Base-by-base conservation (phyloP, 768 basidiomycete species). In the Boletus insuetus region DNA sequence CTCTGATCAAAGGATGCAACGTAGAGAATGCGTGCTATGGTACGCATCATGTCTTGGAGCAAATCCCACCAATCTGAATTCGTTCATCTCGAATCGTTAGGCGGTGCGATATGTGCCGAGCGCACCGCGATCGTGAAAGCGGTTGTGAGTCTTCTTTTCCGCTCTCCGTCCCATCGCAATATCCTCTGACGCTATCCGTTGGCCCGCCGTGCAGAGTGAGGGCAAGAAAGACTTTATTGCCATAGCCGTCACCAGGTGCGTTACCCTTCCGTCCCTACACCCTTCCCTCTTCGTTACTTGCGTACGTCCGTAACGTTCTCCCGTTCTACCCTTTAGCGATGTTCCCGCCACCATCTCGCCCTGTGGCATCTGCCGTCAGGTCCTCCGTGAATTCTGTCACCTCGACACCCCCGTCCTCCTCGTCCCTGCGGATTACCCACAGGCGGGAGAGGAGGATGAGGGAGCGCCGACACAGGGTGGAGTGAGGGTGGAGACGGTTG, bases 61-160 rank as follows among this genome's bases (percentile, higher is more conserved):
- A 13, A 14, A 41, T 17, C 22, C 12, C 14, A 1, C 39, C 41
- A 24, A 6, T 11, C 37, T 12, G 17, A 7, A 31, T 14, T 9
- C 35, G 3, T 20, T 26, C 22, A 19, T 19, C 39, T 14, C 19
- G 34, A 11, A 6, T n/a, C 20, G 19, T 29, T 10, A 54, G 94
- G 94, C 6, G 92, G 82, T 1, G 82, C 89, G 0, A 95, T 98
- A 55, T 98, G 96, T 61, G 96, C 96, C 0, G 96, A 99, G 69
- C 78, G 95, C 31, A 98, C 96, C 0, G 95, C 95, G 0, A 77
- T 99, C 51, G 88, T 94, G n/a, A 97, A 97, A 70, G 95, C 93
- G 26, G 85, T 89, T 20, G 94, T 95, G 58, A 71, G 91, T 50
- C 53, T 17, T 37, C 13, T 37, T 16, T 12, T 37, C 16, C 16